Base-by-base conservation (phyloP, 305 asterid species). In the Euphrasia arctica region DNA sequence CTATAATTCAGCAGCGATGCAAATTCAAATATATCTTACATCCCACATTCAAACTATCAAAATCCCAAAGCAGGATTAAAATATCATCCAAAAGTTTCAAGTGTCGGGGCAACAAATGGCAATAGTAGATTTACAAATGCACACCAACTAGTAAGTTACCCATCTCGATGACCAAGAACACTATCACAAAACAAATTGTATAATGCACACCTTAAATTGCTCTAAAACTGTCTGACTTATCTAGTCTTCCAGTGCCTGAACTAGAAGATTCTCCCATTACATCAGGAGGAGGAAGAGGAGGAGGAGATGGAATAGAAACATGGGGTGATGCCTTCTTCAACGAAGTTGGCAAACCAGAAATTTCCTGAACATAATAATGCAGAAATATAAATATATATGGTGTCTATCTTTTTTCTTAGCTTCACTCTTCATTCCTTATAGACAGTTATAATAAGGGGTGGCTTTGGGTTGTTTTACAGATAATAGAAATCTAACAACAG, bases 261-360 rank as follows among this genome's bases (percentile, higher is more conserved):
- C 87, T 83, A 1, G 97, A 90, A 13, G 96, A 80, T 71, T 90
- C 95, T 51, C 95, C 95, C 84, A 75, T 76, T 39, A 74, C 74
- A 54, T 85, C 92, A 54, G 87, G 79, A 49, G 90, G 61, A 67
- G 83, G 22, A 18, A 18, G 22, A 54, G 87, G 79, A 49, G 90
- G 62, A 59, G 84, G 64, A 39, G 43, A 39, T 39, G 87, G 78
- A 54, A 88, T 62, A 67, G 84, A 62, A 58, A 76, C 58, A 47
- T 77, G 84, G 36, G 88, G 18, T 61, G 86, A 32, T 41, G 87
- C 84, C 69, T 86, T 78, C 85, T 83, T 89, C 77, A 91, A 63
- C 54, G 86, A 70, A 63, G 89, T 85, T 4, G 91, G 96, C 74
- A 91, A 58, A 52, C 95, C 96, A 9, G 96, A 88, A 43, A 85